Evolutionary conservation across 2,329 filamentous ascomycete species (phyloP), one percentile per base, ranked within the genome.

Genomic region (Hymenoscyphus fructigenus): DNA sequence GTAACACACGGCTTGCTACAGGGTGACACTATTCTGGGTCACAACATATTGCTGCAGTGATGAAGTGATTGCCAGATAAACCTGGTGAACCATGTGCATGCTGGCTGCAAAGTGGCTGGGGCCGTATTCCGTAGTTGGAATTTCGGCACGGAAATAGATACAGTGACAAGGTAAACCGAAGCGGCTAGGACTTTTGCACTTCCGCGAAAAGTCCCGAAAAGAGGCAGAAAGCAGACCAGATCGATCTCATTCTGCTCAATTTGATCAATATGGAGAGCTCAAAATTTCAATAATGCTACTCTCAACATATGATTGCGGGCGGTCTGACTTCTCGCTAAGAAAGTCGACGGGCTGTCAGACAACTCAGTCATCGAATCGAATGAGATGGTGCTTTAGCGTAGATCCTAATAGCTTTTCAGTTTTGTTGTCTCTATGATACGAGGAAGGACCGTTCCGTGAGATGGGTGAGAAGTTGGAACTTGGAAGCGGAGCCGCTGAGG

Each of bases 31-130:
- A 23, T n/a, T n/a, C 12, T 50, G n/a, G n/a, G 44, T 20, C n/a
- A 20, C 47, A 53, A 53, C 47, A 53, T 26, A 53, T 53, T 53
- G 20, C 47, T 53, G 47, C 23, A 12, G 47, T 53, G 47, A 53
- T 53, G 20, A 26, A 53, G n/a, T 23, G 41, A 47, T 47, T 20
- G 17, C 15, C 20, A 23, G 47, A 23, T 28, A 10, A 53, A 23
- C 47, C 47, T 26, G 23, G 47, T 53, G 47, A 26, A 26, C 47
- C 47, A 53, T 53, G 47, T 53, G 47, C 47, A 53, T 26, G n/a
- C 26, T 26, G 23, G n/a, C 47, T 14, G 36, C 36, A 38, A 38
- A 38, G 36, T 26, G 47, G 20, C 47, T 26, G 20, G 36, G 23
- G 7, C 47, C 20, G n/a, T 28, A 53, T n/a, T 53, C 20, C 47